Base-by-base conservation (phyloP, 2,329 filamentous ascomycete species). In the Tolypocladium guangdongense region DNA sequence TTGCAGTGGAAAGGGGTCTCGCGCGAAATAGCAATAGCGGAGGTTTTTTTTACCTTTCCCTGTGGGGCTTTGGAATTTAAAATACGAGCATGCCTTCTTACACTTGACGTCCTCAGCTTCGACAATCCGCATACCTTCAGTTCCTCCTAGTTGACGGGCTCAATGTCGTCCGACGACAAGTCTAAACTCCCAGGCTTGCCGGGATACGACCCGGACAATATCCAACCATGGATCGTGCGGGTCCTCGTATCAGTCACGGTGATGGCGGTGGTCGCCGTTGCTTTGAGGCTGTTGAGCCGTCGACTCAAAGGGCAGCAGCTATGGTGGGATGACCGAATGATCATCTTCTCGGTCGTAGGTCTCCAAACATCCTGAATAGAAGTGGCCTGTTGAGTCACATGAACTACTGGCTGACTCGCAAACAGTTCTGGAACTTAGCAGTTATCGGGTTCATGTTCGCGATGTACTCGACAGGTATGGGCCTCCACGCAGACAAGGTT, bases 321-420 rank as follows among this genome's bases (percentile, higher is more conserved):
- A 10, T 76, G 74, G 73, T 74, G 72, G 74, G 74, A 77, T 63
- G 74, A 77, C 59, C 74, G 68, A 58, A 69, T 75, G 65, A 73
- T 77, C 52, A 55, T 76, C 2, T 75, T 71, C 53, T 76, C 74
- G 16, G 69, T 73, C 71, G 74, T 76, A 59, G n/a, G 58, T 39
- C 38, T 12, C 10, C 38, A 22, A n/a, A 20, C 10, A 2, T n/a
- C n/a, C 10, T 10, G 10, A 12, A 22, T 10, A 39, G 10, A 20
- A 20, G 14, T 20, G 4, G 7, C n/a, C 3, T 7, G 8, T 38
- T 11, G n/a, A 33, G 8, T 3, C n/a, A 20, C 20, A 11, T 4
- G 18, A 20, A 11, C 18, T n/a, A 7, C n/a, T 20, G 38, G 10
- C 38, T 39, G n/a, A 39, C n/a, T 54, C 30, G 54, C 61, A 2